A percentile compares a stretch with the other conserved stretches of the same genome.
Evolutionary conservation across 2,329 filamentous ascomycete genomes (phyloP).

Genomic region (Aspergillus neoniger): DNA sequence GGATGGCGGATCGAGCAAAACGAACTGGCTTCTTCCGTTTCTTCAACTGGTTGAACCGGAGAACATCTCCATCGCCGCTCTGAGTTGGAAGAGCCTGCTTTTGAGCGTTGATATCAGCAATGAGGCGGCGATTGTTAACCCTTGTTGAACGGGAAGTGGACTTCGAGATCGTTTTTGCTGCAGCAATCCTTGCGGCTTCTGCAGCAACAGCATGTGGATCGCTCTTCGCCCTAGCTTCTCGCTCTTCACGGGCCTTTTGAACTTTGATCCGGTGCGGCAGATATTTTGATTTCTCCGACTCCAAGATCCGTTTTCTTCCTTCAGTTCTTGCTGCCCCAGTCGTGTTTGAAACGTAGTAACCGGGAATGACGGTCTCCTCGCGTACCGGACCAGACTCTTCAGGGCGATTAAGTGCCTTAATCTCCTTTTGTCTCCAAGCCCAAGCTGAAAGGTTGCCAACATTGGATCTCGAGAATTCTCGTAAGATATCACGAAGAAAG

Average conservation of each 20-base stretch:
- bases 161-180: slow-evolving; percentile 79
- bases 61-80: slow-evolving; percentile 79
- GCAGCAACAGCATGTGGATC: slow-evolving; percentile 67
- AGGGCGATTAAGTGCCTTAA: slow-evolving; percentile 67
- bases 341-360: slow-evolving; percentile 79
- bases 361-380: slow-evolving; percentile 58
- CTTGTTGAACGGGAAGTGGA: slow-evolving; percentile 91
- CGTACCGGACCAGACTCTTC: slow-evolving; percentile 57
- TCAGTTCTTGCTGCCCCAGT: slow-evolving; percentile 90
- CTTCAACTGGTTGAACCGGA: slow-evolving; percentile 98
- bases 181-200: slow-evolving; percentile 70
- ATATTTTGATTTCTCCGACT: slow-evolving; percentile 97
- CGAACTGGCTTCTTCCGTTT: slow-evolving; percentile 99
- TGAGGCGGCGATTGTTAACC: slow-evolving; percentile 90
- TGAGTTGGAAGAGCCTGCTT: slow-evolving; percentile 73
- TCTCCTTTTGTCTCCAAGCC: slow-evolving; percentile 72
- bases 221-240: slow-evolving; percentile 70
- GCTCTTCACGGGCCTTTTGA: slow-evolving; percentile 84
- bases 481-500: slow-evolving; percentile 57
- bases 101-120: slow-evolving; percentile 93
- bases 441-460: slow-evolving; percentile 63
- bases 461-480: slow-evolving; percentile 48
- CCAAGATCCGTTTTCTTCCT: slow-evolving; percentile 90
- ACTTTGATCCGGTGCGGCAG: slow-evolving; percentile 97
- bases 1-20: slow-evolving; percentile 95